Conservation (phyloP, 805 yeast species). For the Lipomyces chichibuensis region DNA sequence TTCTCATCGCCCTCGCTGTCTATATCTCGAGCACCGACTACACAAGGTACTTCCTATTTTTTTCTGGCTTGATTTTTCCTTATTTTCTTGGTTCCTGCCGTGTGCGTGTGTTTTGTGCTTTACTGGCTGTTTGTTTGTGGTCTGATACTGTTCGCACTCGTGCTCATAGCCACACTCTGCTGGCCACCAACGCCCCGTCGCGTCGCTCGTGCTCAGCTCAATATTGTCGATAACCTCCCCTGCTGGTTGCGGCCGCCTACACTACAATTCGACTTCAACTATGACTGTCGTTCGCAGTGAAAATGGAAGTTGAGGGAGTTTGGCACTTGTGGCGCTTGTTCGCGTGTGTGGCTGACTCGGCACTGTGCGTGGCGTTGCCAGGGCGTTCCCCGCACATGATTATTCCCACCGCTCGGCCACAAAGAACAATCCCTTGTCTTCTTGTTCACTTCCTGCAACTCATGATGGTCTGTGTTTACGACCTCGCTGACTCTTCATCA, state of each 20-base stretch:
- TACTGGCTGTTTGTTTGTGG: neutral
- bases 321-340: too few relatives aligned
- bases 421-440: neutral
- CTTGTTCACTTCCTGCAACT: constrained; percentile 7
- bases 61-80: neutral
- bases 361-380: too few relatives aligned
- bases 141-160: neutral
- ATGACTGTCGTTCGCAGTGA: constrained; percentile 1
- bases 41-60: neutral
- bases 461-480: constrained; percentile 11
- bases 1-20: neutral
- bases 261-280: neutral
- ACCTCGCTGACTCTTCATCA: constrained; percentile 33
- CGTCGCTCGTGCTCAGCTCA: neutral
- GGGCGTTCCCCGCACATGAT: too few relatives aligned
- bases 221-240: neutral
- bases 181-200: neutral
- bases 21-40: neutral
- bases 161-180: neutral
- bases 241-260: neutral
- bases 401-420: too few relatives aligned
- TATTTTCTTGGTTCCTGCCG: neutral
- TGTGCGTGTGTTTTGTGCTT: neutral
- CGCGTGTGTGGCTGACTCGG: too few relatives aligned
- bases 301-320: too few relatives aligned